Evolutionary conservation across 2,329 filamentous ascomycete species (phyloP).

Genomic region (Ophiostoma ips): DNA sequence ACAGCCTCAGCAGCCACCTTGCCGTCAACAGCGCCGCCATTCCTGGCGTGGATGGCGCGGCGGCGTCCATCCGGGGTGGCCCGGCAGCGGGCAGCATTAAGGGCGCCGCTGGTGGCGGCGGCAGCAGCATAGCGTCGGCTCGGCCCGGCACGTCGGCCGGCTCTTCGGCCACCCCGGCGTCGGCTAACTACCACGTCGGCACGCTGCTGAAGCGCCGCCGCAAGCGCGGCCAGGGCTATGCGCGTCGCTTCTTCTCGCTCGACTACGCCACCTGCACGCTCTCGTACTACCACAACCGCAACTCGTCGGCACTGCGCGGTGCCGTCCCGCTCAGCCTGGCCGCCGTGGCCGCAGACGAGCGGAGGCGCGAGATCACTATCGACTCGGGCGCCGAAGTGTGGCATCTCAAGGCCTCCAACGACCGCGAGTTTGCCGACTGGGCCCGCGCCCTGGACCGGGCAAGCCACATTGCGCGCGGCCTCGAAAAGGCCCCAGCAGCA

Average conservation of each 20-base stretch:
- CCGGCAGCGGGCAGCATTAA: too few relatives aligned
- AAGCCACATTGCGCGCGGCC: constrained; percentile 47
- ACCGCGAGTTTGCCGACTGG: constrained; percentile 80
- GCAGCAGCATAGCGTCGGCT: not conserved
- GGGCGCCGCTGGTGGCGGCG: not conserved
- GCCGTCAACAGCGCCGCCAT: constrained; percentile 32
- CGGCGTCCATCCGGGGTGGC: constrained; percentile 15
- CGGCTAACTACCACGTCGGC: constrained; percentile 61
- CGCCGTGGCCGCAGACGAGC: constrained; percentile 78
- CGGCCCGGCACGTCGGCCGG: constrained; percentile 2
- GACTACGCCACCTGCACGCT: constrained; percentile 90
- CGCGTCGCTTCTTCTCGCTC: constrained; percentile 85
- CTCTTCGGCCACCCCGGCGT: constrained; percentile 15
- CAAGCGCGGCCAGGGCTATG: constrained; percentile 89
- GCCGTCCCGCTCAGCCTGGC: constrained; percentile 86
- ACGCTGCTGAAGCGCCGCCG: constrained; percentile 77
- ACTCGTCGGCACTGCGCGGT: constrained; percentile 81
- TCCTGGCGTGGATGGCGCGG: constrained; percentile 15
- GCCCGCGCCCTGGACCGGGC: constrained; percentile 72
- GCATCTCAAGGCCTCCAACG: constrained; percentile 75
- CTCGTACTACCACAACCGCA: constrained; percentile 91
- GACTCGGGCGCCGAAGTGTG: constrained; percentile 95
- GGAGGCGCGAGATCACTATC: constrained; percentile 81
- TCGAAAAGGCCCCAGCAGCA: constrained; percentile 24
- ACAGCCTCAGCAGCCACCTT: constrained; percentile 45